These are phyloP conservation scores for Phytophthora pluvialis DNA, from an alignment of 352 stramenopile species.

Conservation along the genomic window DNA sequence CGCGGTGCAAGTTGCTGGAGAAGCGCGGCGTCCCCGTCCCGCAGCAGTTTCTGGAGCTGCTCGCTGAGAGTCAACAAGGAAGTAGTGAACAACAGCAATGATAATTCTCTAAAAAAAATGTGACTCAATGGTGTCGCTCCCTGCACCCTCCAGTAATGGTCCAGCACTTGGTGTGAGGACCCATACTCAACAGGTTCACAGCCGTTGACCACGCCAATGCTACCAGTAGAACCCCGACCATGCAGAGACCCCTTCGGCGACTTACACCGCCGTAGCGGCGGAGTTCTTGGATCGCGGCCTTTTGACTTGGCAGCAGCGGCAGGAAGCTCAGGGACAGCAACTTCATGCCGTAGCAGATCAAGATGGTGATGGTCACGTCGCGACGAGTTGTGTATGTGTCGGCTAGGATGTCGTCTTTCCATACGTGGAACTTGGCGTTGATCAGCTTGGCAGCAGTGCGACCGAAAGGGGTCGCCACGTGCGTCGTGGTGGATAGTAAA, in stretches of 20 bases:
- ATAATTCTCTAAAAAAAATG: too few species aligned
- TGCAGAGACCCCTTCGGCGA: conserved; percentile 34
- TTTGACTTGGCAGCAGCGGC: conserved; percentile 52
- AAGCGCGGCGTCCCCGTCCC: conserved; percentile 36
- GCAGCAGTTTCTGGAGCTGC: conserved; percentile 34
- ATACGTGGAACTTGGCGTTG: conserved; percentile 55
- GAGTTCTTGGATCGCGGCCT: conserved; percentile 48
- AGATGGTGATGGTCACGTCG: conserved; percentile 63
- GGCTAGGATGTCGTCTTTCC: conserved; percentile 45
- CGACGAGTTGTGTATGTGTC: conserved; percentile 51
- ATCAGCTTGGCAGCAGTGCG: conserved; percentile 52
- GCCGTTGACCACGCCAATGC: conserved; percentile 38
- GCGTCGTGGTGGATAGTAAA: conserved; percentile 52
- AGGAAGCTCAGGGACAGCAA: conserved; percentile 53
- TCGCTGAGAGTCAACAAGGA: conserved; percentile 17
- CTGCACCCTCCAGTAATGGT: conserved; percentile 53
- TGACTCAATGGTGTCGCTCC: conserved; percentile 13
- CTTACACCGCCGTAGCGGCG: conserved; percentile 44
- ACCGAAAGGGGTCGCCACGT: conserved; percentile 50
- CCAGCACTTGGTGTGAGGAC: conserved; percentile 53
- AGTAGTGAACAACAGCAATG: neutral
- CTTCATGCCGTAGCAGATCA: conserved; percentile 61
- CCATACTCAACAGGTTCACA: conserved; percentile 56
- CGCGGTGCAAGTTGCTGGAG: conserved; percentile 36
- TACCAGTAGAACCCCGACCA: conserved; percentile 36